These are phyloP conservation scores for Dryas alaskensis DNA, from an alignment of 306 rosid genomes.

Conservation along the genomic window DNA sequence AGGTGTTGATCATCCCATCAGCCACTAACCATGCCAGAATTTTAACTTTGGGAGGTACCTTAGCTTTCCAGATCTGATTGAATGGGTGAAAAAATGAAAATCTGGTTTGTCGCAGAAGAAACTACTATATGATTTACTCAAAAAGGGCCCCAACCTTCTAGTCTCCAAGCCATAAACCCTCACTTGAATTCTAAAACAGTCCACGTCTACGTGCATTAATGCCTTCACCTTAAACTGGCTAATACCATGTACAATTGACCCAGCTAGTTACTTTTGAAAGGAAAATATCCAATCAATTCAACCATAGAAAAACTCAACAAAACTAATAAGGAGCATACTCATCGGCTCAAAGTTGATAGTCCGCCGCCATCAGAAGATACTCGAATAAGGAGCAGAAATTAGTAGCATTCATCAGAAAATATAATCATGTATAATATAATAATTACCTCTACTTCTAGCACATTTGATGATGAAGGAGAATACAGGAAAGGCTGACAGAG, in stretches of 20 bases:
- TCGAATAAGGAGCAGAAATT: slow-evolving; percentile 17
- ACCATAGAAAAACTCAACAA: background rate
- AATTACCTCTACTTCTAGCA: slow-evolving; percentile 95
- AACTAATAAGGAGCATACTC: background rate
- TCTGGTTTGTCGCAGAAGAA: no score
- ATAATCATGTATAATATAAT: slow-evolving; percentile 6
- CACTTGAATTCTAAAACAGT: no score
- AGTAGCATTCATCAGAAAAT: slow-evolving; percentile 11
- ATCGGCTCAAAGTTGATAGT: background rate
- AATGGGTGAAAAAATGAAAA: no score
- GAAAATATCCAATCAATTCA: background rate
- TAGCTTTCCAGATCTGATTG: no score
- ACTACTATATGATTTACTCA: no score
- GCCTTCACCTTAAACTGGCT: no score
- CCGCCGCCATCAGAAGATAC: background rate
- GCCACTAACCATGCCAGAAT: no score
- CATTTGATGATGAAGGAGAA: slow-evolving; percentile 95
- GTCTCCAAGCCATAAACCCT: no score
- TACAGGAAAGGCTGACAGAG: slow-evolving; percentile 96
- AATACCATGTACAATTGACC: background rate
- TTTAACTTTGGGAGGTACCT: no score
- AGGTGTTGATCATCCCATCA: no score
- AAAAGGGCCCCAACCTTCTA: no score
- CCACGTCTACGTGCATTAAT: no score
- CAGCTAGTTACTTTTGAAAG: slow-evolving; percentile 2